Evolutionary conservation across 208 protist species (phyloP), one percentile per base, ranked within the genome.

Genomic region (Leishmania braziliensis): DNA sequence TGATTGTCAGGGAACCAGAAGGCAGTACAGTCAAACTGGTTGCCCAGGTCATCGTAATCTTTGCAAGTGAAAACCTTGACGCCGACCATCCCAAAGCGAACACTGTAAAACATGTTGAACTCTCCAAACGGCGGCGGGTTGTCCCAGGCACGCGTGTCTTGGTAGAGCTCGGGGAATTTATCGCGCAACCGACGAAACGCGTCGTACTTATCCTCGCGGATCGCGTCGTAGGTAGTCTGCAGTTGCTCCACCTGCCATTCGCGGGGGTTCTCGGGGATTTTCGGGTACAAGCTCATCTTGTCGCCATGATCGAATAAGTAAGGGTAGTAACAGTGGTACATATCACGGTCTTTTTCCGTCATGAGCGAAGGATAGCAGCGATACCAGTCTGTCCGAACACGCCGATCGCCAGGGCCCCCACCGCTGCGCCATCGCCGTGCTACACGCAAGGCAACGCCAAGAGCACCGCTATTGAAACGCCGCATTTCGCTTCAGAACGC

Each of bases 21-120:
- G 33, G 95, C 94, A 23, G 94, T 98, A 80, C 93, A 96, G 83
- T 98, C 95, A 66, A 98, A 91, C 81, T 97, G 91, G 83, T 98
- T 98, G 53, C 96, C 96, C 3, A 97, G 88, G n/a, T 98, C 94
- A 79, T 98, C 96, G 84, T 97, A 97, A 71, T 98, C 94, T 68
- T 96, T 98, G 84, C 92, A 96, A 14, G 95, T 97, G 78, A 97
- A 97, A 0, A 85, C 96, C 76, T 98, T 98, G 16, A 97, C 87
- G 46, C 96, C 96, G 72, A 98, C 78, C 92, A 98, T 94, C 51
- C 96, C 96, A 82, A 98, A 95, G 63, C 96, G 86, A 23, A 97
- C 94, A n/a, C 93, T 97, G 81, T 98, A 98, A 77, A 97, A 97
- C 93, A 97, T 96, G 88, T 98, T 98, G 80, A 98, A 98, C 84